Evolutionary conservation across 2,329 filamentous ascomycete genomes (phyloP), one percentile per base, ranked within the genome.

Genomic region (Fusarium sp.): DNA sequence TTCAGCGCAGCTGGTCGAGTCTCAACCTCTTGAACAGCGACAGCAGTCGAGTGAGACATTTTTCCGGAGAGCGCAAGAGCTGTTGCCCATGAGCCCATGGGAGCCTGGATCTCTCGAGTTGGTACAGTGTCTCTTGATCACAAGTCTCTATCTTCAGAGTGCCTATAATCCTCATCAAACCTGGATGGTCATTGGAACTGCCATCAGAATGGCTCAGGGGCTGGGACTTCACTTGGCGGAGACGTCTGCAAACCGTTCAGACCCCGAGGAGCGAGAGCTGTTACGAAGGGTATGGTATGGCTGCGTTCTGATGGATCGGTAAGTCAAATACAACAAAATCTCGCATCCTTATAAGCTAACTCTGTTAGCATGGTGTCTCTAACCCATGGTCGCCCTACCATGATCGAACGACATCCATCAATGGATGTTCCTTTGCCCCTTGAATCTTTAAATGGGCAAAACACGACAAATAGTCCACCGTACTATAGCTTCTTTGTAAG

Each of bases 91-190:
- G 41, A 80, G 78, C 17, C 67, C 80, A 2, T 83, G 81, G 78
- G 76, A 82, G 13, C 73, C 77, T 1, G 80, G 79, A 0, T 84
- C 81, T 0, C 66, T 81, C 0, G 80, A 80, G 41, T 55, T 82
- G 2, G 80, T 85, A 2, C 83, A 85, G 63, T 83, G 80, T 42
- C 71, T 84, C 1, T 69, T 85, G 1, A 72, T 85, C 7, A 82
- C 82, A 60, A 81, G 80, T 13, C 82, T 83, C 42, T 85, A 84
- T 58, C 71, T 84, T 0, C 83, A 84, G 41, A 82, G 83, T 43
- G 84, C 83, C 0, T 79, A 82, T 14, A 79, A 79, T 8, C 79
- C 81, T 0, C 80, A 84, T 58, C 80, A 83, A 57, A 84, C 81
- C 3, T 85, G 83, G 83, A 83, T 84, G 72, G 78, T 82, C 6